Evolutionary conservation across 345 rosid genomes (phyloP), one percentile per base, ranked within the genome.

Genomic region (Linum usitatissimum): DNA sequence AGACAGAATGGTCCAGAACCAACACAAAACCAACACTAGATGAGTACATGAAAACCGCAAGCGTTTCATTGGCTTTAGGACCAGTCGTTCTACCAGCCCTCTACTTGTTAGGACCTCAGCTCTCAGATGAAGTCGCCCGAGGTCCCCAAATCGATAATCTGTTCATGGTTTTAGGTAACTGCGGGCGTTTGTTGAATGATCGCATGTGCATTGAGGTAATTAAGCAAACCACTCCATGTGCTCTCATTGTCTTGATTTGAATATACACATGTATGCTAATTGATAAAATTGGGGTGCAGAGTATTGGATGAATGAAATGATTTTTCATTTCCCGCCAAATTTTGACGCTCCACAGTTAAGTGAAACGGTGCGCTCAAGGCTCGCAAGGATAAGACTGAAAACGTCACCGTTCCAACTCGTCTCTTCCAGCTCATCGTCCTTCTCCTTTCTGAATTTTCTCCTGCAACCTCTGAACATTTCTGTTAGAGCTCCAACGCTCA

Each of bases 161-260:
- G 19, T 86, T 45, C 31, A 73, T 86, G 28, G 28, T 23, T 23
- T 23, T 23, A 79, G 80, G 97, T 76, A 90, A 85, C n/a, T 75
- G 84, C 20, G 99, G 96, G 57, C 96, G 97, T 64, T 86, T 90
- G 40, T 85, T 87, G 67, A 86, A 67, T n/a, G n/a, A n/a, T n/a
- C n/a, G n/a, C n/a, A n/a, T n/a, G n/a, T n/a, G n/a, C n/a, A n/a
- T n/a, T n/a, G n/a, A n/a, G n/a, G n/a, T n/a, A n/a, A n/a, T n/a
- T n/a, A n/a, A n/a, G n/a, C n/a, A n/a, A n/a, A n/a, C n/a, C n/a
- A n/a, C n/a, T n/a, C n/a, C n/a, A n/a, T n/a, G n/a, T n/a, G n/a
- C n/a, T n/a, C n/a, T n/a, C n/a, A n/a, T n/a, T n/a, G n/a, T n/a
- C n/a, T n/a, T n/a, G n/a, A n/a, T n/a, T n/a, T n/a, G n/a, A n/a